phyloP scores from a whole-genome alignment of 768 basidiomycete species.

The Kwoniella botswanensis region DNA sequence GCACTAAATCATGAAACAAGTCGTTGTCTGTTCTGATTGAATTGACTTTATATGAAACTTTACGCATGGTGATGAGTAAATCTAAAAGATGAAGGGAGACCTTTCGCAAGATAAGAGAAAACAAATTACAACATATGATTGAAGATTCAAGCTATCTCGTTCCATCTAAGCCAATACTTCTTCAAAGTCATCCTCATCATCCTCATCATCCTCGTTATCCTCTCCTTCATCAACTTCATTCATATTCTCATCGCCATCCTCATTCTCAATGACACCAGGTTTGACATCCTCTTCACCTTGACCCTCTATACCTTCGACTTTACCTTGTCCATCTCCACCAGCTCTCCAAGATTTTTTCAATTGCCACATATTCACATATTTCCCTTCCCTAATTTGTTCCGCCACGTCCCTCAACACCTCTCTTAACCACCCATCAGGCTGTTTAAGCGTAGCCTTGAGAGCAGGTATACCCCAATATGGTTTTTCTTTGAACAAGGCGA shows the following conservation, averaged over 20 bases:
- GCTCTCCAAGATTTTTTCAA: constrained; percentile 34
- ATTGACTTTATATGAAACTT: too few species aligned
- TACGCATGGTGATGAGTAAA: too few species aligned
- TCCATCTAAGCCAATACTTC: constrained; percentile 6
- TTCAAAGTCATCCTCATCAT: constrained; percentile 23
- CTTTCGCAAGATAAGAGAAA: too few species aligned
- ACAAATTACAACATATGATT: neutral
- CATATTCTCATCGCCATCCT: constrained; percentile 6
- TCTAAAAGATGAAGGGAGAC: too few species aligned
- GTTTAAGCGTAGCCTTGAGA: constrained; percentile 30
- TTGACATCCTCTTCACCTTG: constrained; percentile 7
- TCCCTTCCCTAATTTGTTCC: constrained; percentile 37
- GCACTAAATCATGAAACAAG: too few species aligned
- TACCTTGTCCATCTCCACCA: neutral
- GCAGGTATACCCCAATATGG: constrained; percentile 68
- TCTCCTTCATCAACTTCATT: constrained; percentile 1
- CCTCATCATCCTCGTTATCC: constrained; percentile 11
- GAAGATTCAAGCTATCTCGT: too few species aligned
- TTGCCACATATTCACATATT: constrained; percentile 45
- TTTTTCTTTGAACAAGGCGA: constrained; percentile 74
- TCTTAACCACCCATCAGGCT: constrained; percentile 48
- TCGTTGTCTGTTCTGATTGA: too few species aligned
- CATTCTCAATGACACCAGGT: neutral
- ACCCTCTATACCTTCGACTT: neutral
- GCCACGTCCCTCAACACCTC: constrained; percentile 48